Evolutionary conservation across 139 green algal genomes (phyloP).

Genomic region (Pycnococcus provasolii): DNA sequence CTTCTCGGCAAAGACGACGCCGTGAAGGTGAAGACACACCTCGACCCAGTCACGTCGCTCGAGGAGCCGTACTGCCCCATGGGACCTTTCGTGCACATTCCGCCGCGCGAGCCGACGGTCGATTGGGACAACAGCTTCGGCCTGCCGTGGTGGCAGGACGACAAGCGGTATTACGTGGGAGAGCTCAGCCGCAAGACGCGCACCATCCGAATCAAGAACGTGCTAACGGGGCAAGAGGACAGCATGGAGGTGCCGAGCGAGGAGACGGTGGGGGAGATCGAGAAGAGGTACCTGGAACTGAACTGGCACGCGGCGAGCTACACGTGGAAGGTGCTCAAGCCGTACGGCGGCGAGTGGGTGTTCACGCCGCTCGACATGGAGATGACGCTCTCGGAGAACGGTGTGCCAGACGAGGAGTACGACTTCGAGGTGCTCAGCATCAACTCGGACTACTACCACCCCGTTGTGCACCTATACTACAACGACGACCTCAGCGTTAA

Average conservation of each 20-base stretch:
- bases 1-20: constrained; percentile 33
- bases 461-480: constrained; percentile 66
- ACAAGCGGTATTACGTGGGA: constrained; percentile 39
- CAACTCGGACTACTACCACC: constrained; percentile 43
- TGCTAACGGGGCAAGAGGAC: constrained; percentile 68
- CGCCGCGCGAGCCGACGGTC: constrained; percentile 40
- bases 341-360: constrained; percentile 4
- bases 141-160: constrained; percentile 60
- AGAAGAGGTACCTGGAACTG: constrained; percentile 52
- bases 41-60: constrained; percentile 48
- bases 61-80: constrained; percentile 37
- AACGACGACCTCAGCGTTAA: constrained; percentile 54
- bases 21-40: constrained; percentile 38
- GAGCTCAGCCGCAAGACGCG: constrained; percentile 25
- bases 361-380: constrained; percentile 53
- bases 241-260: constrained; percentile 53
- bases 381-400: constrained; percentile 52
- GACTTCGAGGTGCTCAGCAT: constrained; percentile 47
- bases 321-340: constrained; percentile 49
- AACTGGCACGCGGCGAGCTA: constrained; percentile 65
- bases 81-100: constrained; percentile 56
- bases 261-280: constrained; percentile 60
- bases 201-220: constrained; percentile 66
- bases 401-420: constrained; percentile 42
- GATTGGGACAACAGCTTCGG: constrained; percentile 47